Conservation (phyloP, 345 rosid genomes). For the Stellera chamaejasme region DNA sequence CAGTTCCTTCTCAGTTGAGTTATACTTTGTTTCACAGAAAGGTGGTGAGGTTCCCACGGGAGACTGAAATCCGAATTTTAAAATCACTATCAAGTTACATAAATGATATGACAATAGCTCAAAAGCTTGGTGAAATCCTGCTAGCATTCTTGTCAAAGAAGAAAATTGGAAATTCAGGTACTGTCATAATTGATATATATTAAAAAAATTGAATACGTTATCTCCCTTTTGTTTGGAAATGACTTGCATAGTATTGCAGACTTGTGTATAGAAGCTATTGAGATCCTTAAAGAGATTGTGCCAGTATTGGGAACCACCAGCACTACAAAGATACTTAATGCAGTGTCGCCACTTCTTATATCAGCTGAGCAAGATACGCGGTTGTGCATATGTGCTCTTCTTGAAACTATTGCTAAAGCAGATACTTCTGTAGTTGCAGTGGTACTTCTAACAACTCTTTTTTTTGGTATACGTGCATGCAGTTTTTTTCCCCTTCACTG, state of each 20-base stretch:
- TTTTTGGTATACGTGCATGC: neutral
- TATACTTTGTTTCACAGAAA: slow-evolving; percentile 37
- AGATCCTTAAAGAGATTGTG: slow-evolving; percentile 47
- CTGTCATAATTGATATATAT: slow-evolving; percentile 13
- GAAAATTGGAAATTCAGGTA: slow-evolving; percentile 53
- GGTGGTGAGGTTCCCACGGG: slow-evolving; percentile 54
- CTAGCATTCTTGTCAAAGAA: slow-evolving; percentile 54
- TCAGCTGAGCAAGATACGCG: slow-evolving; percentile 53
- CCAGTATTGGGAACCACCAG: slow-evolving; percentile 39
- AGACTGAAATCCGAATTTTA: slow-evolving; percentile 52
- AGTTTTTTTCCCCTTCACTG: slow-evolving; percentile 1
- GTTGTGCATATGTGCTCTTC: slow-evolving; percentile 58
- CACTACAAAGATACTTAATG: slow-evolving; percentile 36
- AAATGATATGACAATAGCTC: slow-evolving; percentile 35
- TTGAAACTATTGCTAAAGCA: slow-evolving; percentile 53
- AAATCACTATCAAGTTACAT: slow-evolving; percentile 57
- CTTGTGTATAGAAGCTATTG: slow-evolving; percentile 42
- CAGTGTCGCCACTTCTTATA: slow-evolving; percentile 60
- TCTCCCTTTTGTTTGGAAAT: slow-evolving; percentile 13
- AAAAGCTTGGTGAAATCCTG: slow-evolving; percentile 58
- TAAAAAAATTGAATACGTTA: slow-evolving; percentile 1
- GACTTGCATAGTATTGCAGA: slow-evolving; percentile 34
- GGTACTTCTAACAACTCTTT: slow-evolving; percentile 35
- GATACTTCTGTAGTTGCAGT: slow-evolving; percentile 51
- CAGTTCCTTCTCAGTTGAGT: neutral